These are phyloP conservation scores for Beauveria sp. DNA, from an alignment of 2,329 filamentous ascomycete genomes.

Conservation along the genomic window DNA sequence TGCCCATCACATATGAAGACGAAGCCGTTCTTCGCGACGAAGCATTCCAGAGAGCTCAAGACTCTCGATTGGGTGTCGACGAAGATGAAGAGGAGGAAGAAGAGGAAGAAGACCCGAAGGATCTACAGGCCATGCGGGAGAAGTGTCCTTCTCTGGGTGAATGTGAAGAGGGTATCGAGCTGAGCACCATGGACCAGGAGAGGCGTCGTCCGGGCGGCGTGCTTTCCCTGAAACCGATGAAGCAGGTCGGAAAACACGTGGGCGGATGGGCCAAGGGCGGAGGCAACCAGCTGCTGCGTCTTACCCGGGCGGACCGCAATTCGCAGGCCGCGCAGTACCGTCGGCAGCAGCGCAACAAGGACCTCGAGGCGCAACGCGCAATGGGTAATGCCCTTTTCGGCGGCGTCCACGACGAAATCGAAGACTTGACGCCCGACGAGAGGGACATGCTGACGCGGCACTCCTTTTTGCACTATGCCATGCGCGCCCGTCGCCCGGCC, in stretches of 20 bases:
- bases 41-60: slow-evolving; percentile 75
- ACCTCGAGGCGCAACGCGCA: slow-evolving; percentile 64
- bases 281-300: slow-evolving; percentile 40
- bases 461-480: slow-evolving; percentile 84
- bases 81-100: slow-evolving; percentile 40
- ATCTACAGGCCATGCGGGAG: slow-evolving; percentile 21
- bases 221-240: slow-evolving; percentile 34
- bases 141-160: slow-evolving; percentile 23
- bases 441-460: slow-evolving; percentile 77
- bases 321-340: slow-evolving; percentile 40
- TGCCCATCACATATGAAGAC: slow-evolving; percentile 93
- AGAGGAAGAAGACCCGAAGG: slow-evolving; percentile 26
- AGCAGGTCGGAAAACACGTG: slow-evolving; percentile 31
- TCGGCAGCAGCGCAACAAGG: slow-evolving; percentile 42
- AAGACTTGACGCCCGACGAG: slow-evolving; percentile 86
- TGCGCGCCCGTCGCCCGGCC: slow-evolving; percentile 75
- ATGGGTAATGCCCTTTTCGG: slow-evolving; percentile 79
- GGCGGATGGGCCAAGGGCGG: slow-evolving; percentile 33
- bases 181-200: slow-evolving; percentile 28
- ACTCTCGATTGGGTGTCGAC: slow-evolving; percentile 57
- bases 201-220: slow-evolving; percentile 20
- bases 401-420: slow-evolving; percentile 84
- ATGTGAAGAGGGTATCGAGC: slow-evolving; percentile 27
- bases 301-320: slow-evolving; percentile 27
- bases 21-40: slow-evolving; percentile 88